phyloP scores from a whole-genome alignment of 495 filamentous ascomycete genomes.

The Collariella sp. region DNA sequence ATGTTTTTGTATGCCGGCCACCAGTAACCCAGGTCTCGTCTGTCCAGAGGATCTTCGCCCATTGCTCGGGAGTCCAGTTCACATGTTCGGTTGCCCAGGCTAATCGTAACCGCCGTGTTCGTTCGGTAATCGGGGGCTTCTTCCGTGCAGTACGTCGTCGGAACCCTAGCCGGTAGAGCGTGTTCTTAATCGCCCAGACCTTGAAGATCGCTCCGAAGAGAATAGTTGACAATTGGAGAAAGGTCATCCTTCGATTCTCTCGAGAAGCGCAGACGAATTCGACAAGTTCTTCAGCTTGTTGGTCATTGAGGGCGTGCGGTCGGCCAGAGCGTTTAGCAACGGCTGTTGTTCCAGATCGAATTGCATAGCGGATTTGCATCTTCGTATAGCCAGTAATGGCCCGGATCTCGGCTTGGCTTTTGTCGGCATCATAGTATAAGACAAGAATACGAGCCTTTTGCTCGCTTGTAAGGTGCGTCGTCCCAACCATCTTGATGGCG shows the following conservation, averaged over 20 bases:
- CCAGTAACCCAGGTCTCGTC: constrained; percentile 26
- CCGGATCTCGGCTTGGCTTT: not conserved
- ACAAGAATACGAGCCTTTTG: too few species aligned
- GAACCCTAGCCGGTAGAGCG: constrained; percentile 11
- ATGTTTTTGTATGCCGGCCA: constrained; percentile 9
- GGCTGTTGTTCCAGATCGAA: not conserved
- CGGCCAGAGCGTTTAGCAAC: not conserved
- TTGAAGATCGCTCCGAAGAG: constrained; percentile 5
- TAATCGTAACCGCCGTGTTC: not conserved
- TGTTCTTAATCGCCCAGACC: constrained; percentile 4
- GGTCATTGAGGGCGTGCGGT: not conserved
- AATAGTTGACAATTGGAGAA: constrained; percentile 2
- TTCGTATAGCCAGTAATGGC: constrained; percentile 1
- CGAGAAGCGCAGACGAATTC: not conserved
- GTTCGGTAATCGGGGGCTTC: constrained; percentile 13
- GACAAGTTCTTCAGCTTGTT: constrained; percentile 9
- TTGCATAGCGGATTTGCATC: not conserved
- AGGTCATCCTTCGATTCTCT: not conserved
- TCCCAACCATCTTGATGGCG: too few species aligned
- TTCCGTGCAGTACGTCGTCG: constrained; percentile 4
- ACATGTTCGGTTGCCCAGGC: constrained; percentile 15
- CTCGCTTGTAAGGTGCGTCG: too few species aligned
- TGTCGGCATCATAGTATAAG: constrained; percentile 1
- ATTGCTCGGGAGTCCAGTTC: constrained; percentile 21
- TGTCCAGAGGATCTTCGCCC: constrained; percentile 23